These are phyloP conservation scores for Lasiodiplodia sp. DNA, from an alignment of 2,329 filamentous ascomycete genomes.

Conservation along the genomic window DNA sequence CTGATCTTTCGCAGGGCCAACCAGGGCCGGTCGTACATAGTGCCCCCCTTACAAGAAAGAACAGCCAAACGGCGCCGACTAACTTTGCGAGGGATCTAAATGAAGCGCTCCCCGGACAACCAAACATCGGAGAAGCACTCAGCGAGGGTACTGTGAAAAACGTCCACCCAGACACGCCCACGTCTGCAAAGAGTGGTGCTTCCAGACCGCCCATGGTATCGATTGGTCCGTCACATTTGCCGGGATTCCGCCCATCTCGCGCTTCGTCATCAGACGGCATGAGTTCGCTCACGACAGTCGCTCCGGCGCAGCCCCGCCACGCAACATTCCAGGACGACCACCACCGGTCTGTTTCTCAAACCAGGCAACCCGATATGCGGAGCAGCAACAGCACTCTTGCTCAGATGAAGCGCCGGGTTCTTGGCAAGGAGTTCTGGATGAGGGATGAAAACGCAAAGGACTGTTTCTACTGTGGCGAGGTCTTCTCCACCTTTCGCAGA, in stretches of 20 bases:
- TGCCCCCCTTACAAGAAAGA: conserved; percentile 20
- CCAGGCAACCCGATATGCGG: conserved; percentile 45
- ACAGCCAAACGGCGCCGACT: conserved; percentile 19
- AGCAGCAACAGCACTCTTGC: conserved; percentile 39
- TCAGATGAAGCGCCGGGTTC: conserved; percentile 82
- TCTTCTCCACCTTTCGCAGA: conserved; percentile 90
- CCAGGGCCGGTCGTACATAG: conserved; percentile 17
- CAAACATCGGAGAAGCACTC: conserved; percentile 1
- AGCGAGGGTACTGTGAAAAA: neutral
- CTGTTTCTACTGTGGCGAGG: conserved; percentile 89
- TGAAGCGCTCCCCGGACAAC: conserved; percentile 8
- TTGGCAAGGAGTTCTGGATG: conserved; percentile 99
- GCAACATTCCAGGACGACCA: conserved; percentile 43
- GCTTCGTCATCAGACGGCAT: conserved; percentile 55
- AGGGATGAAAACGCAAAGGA: conserved; percentile 97
- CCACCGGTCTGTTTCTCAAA: conserved; percentile 17
- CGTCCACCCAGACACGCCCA: conserved; percentile 15
- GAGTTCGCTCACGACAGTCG: conserved; percentile 46
- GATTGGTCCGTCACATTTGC: conserved; percentile 56
- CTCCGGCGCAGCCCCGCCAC: conserved; percentile 40
- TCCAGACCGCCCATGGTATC: conserved; percentile 51
- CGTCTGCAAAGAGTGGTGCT: conserved; percentile 29
- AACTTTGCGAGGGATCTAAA: conserved; percentile 12
- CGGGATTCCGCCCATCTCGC: conserved; percentile 54
- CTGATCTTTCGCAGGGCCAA: conserved; percentile 13